Percentiles rank a stretch among this genome's conserved stretches.
Conservation (phyloP, 31 red algal species). For the Odonthalia washingtoniensis region DNA sequence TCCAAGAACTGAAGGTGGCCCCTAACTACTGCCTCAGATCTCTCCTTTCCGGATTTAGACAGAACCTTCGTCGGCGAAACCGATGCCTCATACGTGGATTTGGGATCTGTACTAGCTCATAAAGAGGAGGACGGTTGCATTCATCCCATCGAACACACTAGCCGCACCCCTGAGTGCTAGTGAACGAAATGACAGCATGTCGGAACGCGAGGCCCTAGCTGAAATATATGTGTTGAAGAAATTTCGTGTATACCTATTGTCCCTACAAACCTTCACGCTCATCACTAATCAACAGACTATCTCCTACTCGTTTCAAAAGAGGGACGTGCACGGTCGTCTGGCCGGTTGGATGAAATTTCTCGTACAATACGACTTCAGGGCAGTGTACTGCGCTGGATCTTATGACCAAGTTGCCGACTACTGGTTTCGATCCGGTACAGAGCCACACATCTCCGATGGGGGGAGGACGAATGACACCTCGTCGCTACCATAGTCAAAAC, state of each 20-base stretch:
- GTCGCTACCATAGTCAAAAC: neutral
- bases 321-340: too few relatives aligned
- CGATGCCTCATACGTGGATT: neutral
- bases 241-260: conserved; percentile 2
- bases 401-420: conserved; percentile 9
- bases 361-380: too few relatives aligned
- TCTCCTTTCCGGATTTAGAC: conserved; percentile 6
- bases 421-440: neutral
- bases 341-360: too few relatives aligned
- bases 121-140: neutral
- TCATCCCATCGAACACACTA: neutral
- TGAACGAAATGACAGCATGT: too few relatives aligned
- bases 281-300: neutral
- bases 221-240: conserved; percentile 1
- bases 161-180: too few relatives aligned
- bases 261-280: neutral
- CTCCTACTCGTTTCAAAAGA: too few relatives aligned
- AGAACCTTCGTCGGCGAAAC: neutral
- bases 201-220: conserved; percentile 13
- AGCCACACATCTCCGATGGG: neutral
- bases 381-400: too few relatives aligned
- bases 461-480: neutral
- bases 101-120: conserved; percentile 12
- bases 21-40: neutral
- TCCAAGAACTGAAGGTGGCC: neutral